Evolutionary conservation across 148 eudicot genomes (phyloP).

Genomic region (Rhododendron ovatum): DNA sequence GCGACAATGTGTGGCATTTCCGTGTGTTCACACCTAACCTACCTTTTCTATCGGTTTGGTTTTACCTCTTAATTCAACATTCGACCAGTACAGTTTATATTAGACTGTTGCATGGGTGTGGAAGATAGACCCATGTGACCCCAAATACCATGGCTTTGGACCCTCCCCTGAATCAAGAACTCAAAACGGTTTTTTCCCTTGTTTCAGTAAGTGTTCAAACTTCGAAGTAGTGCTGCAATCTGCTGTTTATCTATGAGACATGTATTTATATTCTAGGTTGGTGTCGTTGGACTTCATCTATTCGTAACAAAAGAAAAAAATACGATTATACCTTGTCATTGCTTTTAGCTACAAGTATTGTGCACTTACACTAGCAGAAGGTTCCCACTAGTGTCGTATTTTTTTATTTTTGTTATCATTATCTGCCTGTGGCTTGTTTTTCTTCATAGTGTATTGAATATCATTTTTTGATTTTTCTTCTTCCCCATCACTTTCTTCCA

Average conservation of each 20-base stretch:
- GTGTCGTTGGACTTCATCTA: background rate
- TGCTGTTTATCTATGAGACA: background rate
- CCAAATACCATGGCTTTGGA: background rate
- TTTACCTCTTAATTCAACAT: too few species aligned
- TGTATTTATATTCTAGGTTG: background rate
- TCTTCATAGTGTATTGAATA: background rate
- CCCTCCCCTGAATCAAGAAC: background rate
- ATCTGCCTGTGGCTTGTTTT: background rate
- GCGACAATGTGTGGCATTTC: background rate
- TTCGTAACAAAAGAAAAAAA: background rate
- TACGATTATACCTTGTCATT: background rate
- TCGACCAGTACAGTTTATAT: background rate
- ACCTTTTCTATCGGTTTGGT: background rate
- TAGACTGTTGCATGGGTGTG: background rate
- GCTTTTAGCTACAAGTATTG: background rate
- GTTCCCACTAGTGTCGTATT: background rate
- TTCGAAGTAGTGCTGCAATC: background rate
- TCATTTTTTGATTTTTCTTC: too few species aligned
- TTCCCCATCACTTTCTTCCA: background rate
- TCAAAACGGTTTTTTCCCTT: background rate
- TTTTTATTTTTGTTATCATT: background rate
- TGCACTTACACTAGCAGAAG: background rate
- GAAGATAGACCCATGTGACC: background rate
- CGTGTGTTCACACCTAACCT: background rate
- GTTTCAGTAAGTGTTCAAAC: background rate